Percentiles rank a stretch among this genome's conserved stretches.
These are phyloP conservation scores for Psilocybe azurescens DNA, from an alignment of 768 basidiomycete species.

Conservation along the genomic window DNA sequence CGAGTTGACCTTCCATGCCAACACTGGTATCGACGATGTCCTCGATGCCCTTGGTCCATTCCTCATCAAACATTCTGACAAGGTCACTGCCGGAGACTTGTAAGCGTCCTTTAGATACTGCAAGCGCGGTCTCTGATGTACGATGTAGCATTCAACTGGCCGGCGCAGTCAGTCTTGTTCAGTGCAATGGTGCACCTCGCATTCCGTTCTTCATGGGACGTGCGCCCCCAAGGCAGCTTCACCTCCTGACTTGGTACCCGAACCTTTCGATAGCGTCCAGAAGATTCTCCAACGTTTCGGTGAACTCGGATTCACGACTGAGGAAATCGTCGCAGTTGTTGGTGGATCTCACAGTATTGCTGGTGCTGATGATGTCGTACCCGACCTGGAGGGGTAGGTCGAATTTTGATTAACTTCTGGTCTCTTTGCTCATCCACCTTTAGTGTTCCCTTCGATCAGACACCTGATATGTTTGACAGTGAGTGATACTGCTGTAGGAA, in stretches of 20 bases:
- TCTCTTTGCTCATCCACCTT: neutral
- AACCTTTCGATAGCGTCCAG: constrained; percentile 31
- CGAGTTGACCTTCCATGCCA: constrained; percentile 48
- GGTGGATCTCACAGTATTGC: constrained; percentile 30
- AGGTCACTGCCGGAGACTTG: constrained; percentile 50
- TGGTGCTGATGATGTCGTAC: constrained; percentile 39
- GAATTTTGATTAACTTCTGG: no score
- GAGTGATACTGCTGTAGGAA: neutral
- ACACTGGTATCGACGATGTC: constrained; percentile 48
- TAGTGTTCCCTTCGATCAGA: constrained; percentile 43
- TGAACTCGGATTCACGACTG: constrained; percentile 39
- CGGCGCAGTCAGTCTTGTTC: constrained; percentile 45
- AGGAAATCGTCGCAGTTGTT: constrained; percentile 41
- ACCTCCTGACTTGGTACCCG: constrained; percentile 24
- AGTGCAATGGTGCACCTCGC: constrained; percentile 51
- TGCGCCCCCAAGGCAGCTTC: constrained; percentile 35
- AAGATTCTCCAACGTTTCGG: constrained; percentile 38
- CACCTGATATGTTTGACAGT: constrained; percentile 45
- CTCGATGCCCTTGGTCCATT: constrained; percentile 37
- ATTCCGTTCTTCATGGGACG: constrained; percentile 45
- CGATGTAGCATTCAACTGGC: constrained; percentile 48
- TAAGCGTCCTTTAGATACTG: constrained; percentile 23
- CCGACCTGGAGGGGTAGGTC: constrained; percentile 21
- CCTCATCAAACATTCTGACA: constrained; percentile 24
- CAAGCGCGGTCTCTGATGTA: no score